Evolutionary conservation across 345 rosid genomes (phyloP).

Genomic region (Lepidium didymum): DNA sequence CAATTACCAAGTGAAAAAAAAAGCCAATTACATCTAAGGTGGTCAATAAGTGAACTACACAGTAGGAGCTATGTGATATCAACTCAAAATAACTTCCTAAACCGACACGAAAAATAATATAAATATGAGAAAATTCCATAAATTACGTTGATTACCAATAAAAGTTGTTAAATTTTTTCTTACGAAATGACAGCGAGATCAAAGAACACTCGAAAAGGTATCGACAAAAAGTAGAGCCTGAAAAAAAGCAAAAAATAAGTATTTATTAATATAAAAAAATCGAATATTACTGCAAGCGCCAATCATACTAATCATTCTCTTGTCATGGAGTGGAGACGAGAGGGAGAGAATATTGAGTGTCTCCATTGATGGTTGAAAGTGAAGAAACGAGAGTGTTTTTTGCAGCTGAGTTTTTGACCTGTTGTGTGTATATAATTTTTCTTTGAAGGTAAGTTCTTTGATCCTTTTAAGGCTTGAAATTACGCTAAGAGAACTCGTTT

Average conservation of each 20-base stretch:
- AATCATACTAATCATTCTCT: conserved; percentile 25
- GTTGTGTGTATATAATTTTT: not conserved
- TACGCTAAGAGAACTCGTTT: not conserved
- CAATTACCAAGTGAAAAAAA: no score
- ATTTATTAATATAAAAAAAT: not conserved
- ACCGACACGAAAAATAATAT: not conserved
- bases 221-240: not conserved
- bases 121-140: not conserved
- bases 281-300: not conserved
- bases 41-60: no score
- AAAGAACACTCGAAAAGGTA: not conserved
- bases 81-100: not conserved
- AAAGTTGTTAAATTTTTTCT: not conserved
- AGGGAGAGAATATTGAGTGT: conserved; percentile 5
- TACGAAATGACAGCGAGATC: not conserved
- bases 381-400: not conserved
- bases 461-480: not conserved
- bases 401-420: not conserved
- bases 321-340: not conserved
- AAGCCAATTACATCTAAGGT: no score
- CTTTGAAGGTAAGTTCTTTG: conserved; percentile 1
- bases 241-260: not conserved
- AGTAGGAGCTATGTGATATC: no score
- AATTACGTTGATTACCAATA: not conserved
- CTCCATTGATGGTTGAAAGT: conserved; percentile 9